Evolutionary conservation across 2,329 filamentous ascomycete species (phyloP).

Genomic region (Fusarium nodosum): DNA sequence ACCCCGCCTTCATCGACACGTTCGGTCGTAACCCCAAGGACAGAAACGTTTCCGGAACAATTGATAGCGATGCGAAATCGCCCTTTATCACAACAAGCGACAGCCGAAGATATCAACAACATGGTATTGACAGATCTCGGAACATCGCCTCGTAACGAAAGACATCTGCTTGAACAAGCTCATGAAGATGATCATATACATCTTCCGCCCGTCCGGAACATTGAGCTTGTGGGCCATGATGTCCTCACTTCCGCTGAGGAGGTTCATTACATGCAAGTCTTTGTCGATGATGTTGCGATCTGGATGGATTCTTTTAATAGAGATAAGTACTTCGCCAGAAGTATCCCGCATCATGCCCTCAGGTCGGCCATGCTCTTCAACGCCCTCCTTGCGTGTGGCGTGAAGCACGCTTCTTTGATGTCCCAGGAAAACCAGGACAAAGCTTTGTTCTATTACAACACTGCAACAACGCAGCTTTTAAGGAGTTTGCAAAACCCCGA

Average conservation of each 20-base stretch:
- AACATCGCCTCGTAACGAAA: slow-evolving; percentile 44
- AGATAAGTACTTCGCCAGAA: slow-evolving; percentile 85
- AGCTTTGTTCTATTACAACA: slow-evolving; percentile 86
- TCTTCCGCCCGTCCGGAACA: slow-evolving; percentile 1
- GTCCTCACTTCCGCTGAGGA: slow-evolving; percentile 82
- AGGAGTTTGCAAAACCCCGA: slow-evolving; percentile 85
- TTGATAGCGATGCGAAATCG: slow-evolving; percentile 30
- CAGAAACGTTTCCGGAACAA: slow-evolving; percentile 28
- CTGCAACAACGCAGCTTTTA: slow-evolving; percentile 82
- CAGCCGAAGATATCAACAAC: slow-evolving; percentile 57
- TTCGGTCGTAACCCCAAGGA: slow-evolving; percentile 32
- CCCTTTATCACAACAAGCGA: slow-evolving; percentile 42
- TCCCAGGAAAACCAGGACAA: slow-evolving; percentile 82
- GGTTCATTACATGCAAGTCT: slow-evolving; percentile 90
- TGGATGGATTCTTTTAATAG: slow-evolving; percentile 97
- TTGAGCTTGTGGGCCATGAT: slow-evolving; percentile 59
- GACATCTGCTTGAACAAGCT: slow-evolving; percentile 4
- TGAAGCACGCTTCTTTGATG: slow-evolving; percentile 80
- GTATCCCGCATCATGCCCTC: slow-evolving; percentile 86
- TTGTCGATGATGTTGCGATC: slow-evolving; percentile 87
- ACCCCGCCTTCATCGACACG: slow-evolving; percentile 45
- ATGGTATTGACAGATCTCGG: slow-evolving; percentile 54
- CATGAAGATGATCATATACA: slow-evolving; percentile 18
- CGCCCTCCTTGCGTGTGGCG: slow-evolving; percentile 89
- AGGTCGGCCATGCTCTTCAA: slow-evolving; percentile 90